phyloP scores from a whole-genome alignment of 106 monocot species.

The Phalaenopsis equestris region DNA sequence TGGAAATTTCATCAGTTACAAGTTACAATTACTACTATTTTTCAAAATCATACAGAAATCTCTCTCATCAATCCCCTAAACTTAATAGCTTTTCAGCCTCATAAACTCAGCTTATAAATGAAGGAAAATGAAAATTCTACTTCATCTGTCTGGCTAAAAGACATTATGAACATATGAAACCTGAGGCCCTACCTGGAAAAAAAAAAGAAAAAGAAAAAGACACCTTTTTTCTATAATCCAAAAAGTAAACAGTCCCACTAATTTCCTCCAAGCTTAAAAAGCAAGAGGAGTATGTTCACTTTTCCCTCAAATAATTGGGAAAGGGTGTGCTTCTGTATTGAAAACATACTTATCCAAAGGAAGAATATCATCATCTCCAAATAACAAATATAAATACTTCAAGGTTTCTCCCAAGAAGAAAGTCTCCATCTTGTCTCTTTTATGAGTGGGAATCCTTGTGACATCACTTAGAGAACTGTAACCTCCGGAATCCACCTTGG shows the following conservation, averaged over 20 bases:
- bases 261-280: background rate
- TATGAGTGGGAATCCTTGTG: slow-evolving; percentile 56
- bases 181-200: background rate
- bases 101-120: background rate
- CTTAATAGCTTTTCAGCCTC: background rate
- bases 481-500: slow-evolving; percentile 80
- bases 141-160: background rate
- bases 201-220: background rate
- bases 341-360: slow-evolving; percentile 90
- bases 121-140: slow-evolving; percentile 6
- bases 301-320: slow-evolving; percentile 34
- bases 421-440: slow-evolving; percentile 98
- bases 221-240: background rate
- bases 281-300: background rate
- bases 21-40: background rate
- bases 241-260: background rate
- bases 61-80: background rate
- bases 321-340: slow-evolving; percentile 94
- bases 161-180: background rate
- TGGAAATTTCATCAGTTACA: no score
- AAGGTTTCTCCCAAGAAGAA: slow-evolving; percentile 93
- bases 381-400: slow-evolving; percentile 86
- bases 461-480: slow-evolving; percentile 88
- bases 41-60: background rate
- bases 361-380: slow-evolving; percentile 58